Evolutionary conservation across 495 filamentous ascomycete genomes (phyloP), one percentile per base, ranked within the genome.

Genomic region (Talaromyces borbonicus): DNA sequence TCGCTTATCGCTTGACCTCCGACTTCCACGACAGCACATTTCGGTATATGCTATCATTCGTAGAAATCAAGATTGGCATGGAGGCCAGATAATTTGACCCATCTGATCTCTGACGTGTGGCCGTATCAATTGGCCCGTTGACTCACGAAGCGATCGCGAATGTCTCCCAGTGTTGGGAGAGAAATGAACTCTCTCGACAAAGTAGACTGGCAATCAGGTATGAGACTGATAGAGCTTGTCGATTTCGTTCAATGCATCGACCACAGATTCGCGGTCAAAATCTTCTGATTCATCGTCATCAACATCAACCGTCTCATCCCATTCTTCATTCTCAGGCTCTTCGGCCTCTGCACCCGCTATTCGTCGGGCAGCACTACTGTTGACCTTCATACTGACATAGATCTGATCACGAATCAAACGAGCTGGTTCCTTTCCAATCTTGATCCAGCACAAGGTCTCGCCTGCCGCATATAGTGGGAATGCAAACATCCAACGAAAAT

Each of bases 401-500:
- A 65, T 46, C 22, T 62, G 54, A 43, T 61, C 54, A 5, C 52
- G 51, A 7, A 68, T 50, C 0, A 40, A 44, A 8, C 64, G 57
- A 0, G 59, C 56, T 5, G 61, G 48, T 29, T 48, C 37, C 8
- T 43, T 54, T 6, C 51, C 52, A 0, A 77, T 72, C 55, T 90
- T 90, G 12, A 90, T 68, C 24, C 70, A 63, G 5, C 74, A 78
- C 0, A 90, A 60, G 47, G 79, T 74, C 12, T 67, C 68, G 0
- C 81, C 83, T 8, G 80, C 80, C 30, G 85, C 77, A 43, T 75
- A 68, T 67, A 84, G 84, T 9, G 72, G 64, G 38, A 85, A 75
- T 8, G 44, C 65, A 1, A 50, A 60, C 0, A 49, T 47, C 37
- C 70, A 65, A 36, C 62, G 68, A 31, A 56, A 49, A 30, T 63